Evolutionary conservation across 2,329 filamentous ascomycete species (phyloP), one percentile per base, ranked within the genome.

Genomic region (Paecilomyces sp.): DNA sequence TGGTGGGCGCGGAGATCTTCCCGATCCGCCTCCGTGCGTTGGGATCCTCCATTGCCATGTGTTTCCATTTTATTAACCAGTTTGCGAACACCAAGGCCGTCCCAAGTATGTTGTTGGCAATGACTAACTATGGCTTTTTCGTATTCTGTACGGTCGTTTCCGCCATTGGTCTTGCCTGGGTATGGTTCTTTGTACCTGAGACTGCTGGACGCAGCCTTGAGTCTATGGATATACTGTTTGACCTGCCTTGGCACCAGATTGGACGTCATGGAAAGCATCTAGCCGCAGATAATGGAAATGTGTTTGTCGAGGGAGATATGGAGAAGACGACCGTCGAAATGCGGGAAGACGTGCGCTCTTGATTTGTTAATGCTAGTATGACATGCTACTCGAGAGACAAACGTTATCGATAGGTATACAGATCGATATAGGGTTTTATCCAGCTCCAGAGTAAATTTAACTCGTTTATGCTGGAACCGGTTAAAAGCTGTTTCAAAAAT

Each of bases 1-100:
- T 92, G 3, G 82, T 92, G 59, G 91, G 88, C 13, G 87, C 88
- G 1, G 89, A 92, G 70, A 81, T 92, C 62, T 92, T 90, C 77
- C 88, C 89, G 0, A 80, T 92, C 9, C 83, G 88, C 3, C 85
- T 92, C 56, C 84, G 89, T 58, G 88, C 88, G 3, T 75, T 91
- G 9, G 85, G 86, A 22, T 88, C 87, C 0, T 88, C 85, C 0
- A 80, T 89, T 68, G 85, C 87, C 54, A 92, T 92, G 89, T 89
- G 85, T 0, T 82, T 91, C 61, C 89, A 92, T 73, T 92, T 92
- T 69, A 86, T 83, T 61, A 90, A 90, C 73, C 88, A 91, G 73
- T 92, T 90, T 70, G 89, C 88, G 28, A 91, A 90, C 76, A 82
- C 85, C 1, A 86, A 89, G 36, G 88, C 89, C 0, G 86, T 91